Percentiles rank a stretch among this genome's conserved stretches.
Evolutionary conservation across 208 protist species (phyloP).

Genomic region (Tetramitus jugosus): DNA sequence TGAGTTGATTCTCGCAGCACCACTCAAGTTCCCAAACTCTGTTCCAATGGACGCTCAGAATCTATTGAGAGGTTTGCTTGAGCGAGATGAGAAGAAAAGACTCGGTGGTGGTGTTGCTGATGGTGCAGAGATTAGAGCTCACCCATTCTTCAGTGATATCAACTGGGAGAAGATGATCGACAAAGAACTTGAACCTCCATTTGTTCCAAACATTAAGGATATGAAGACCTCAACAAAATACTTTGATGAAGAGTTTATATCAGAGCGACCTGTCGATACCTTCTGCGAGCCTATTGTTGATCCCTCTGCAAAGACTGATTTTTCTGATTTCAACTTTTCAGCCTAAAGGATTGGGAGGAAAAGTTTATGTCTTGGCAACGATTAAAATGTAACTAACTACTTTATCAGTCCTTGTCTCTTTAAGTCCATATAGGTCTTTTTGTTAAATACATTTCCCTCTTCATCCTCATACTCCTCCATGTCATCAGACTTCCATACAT

Average conservation of each 20-base stretch:
- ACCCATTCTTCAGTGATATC: slow-evolving; percentile 16
- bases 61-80: slow-evolving; percentile 52
- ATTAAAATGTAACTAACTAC: too few relatives aligned
- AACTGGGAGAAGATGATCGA: background rate
- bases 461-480: slow-evolving; percentile 78
- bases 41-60: slow-evolving; percentile 43
- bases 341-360: too few relatives aligned
- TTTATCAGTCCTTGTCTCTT: slow-evolving; percentile 66
- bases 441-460: slow-evolving; percentile 68
- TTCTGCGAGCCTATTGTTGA: too few relatives aligned
- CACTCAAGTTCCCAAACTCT: background rate
- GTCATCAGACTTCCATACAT: slow-evolving; percentile 43
- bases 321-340: background rate
- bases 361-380: too few relatives aligned
- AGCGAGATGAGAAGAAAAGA: slow-evolving; percentile 66
- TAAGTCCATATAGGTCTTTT: slow-evolving; percentile 67
- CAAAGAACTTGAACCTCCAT: background rate
- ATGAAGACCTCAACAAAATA: background rate
- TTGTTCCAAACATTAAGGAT: background rate
- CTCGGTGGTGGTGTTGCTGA: background rate
- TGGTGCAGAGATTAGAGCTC: background rate
- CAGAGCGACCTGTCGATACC: background rate
- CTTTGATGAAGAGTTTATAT: slow-evolving; percentile 9
- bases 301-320: background rate
- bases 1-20: slow-evolving; percentile 48